Evolutionary conservation across 495 filamentous ascomycete species (phyloP), one percentile per base, ranked within the genome.

Genomic region (Hypoxylon subgilvum): DNA sequence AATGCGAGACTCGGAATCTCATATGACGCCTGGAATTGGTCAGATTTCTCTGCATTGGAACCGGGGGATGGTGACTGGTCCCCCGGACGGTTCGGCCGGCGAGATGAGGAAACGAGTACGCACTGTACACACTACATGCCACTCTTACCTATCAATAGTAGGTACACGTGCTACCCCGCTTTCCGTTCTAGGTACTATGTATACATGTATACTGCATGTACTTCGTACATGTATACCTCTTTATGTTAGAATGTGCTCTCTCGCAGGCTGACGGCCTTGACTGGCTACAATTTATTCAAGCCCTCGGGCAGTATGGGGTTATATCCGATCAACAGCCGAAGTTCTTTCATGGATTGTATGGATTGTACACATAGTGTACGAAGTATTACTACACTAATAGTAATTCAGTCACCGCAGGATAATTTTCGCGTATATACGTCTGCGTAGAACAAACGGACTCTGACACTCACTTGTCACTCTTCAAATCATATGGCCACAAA

Each of bases 311-410:
- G 44, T 21, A 48, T 53, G 34, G 23, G 7, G 43, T 55, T 55
- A 61, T 61, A 51, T 61, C 57, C 57, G 57, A 61, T 51, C 39
- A 32, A 50, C 39, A 27, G 19, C 51, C 57, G 50, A 50, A 49
- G 39, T 19, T 49, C 9, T n/a, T 18, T 36, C 28, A 14, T 27
- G 12, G 49, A 42, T 39, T 42, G 38, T 44, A 42, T 25, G 23
- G 23, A n/a, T n/a, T n/a, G n/a, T n/a, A n/a, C n/a, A n/a, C n/a
- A n/a, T n/a, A n/a, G 23, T 6, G n/a, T 12, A 34, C 18, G 23
- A 40, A 9, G 46, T 51, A 52, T 62, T 57, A 46, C 58, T 56
- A 62, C 52, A 16, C 46, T 51, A 58, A 58, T 58, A 58, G 46
- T 47, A 62, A 56, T 62, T 40, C 28, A 3, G n/a, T 34, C 23